Conservation (phyloP, 768 basidiomycete species). For the Rubroboletus satanas region DNA sequence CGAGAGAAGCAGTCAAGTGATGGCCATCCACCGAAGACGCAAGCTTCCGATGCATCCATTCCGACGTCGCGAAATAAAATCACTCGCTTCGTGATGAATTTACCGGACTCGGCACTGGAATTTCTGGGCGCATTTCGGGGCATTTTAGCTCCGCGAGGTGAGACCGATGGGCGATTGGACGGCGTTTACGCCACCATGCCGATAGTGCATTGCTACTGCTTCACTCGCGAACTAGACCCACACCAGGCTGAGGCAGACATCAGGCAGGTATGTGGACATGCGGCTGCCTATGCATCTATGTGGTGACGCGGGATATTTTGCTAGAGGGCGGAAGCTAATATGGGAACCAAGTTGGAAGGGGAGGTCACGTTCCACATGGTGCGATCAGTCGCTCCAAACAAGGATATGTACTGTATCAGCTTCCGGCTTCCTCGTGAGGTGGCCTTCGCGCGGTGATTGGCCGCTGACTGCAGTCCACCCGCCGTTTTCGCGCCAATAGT, state of each 20-base stretch:
- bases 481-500: slow-evolving; percentile 1
- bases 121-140: slow-evolving; percentile 90
- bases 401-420: slow-evolving; percentile 97
- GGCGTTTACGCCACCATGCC: slow-evolving; percentile 59
- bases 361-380: slow-evolving; percentile 67
- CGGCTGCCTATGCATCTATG: background rate
- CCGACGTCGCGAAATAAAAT: slow-evolving; percentile 50
- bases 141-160: slow-evolving; percentile 45
- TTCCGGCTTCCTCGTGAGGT: slow-evolving; percentile 63
- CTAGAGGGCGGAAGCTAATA: slow-evolving; percentile 68
- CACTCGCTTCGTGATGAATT: slow-evolving; percentile 95
- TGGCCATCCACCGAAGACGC: background rate
- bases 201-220: slow-evolving; percentile 94
- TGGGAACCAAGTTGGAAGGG: slow-evolving; percentile 52
- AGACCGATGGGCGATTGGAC: slow-evolving; percentile 41
- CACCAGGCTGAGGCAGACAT: slow-evolving; percentile 75
- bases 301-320: slow-evolving; percentile 18
- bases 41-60: slow-evolving; percentile 7
- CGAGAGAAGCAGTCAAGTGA: slow-evolving; percentile 24
- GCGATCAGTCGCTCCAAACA: slow-evolving; percentile 90
- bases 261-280: slow-evolving; percentile 53
- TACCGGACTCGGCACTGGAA: slow-evolving; percentile 86
- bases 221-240: slow-evolving; percentile 77
- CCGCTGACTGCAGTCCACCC: background rate
- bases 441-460: slow-evolving; percentile 30